Percentiles rank a stretch among this genome's conserved stretches.
Conservation (phyloP, 495 filamentous ascomycete species). For the Acidomyces sp. region DNA sequence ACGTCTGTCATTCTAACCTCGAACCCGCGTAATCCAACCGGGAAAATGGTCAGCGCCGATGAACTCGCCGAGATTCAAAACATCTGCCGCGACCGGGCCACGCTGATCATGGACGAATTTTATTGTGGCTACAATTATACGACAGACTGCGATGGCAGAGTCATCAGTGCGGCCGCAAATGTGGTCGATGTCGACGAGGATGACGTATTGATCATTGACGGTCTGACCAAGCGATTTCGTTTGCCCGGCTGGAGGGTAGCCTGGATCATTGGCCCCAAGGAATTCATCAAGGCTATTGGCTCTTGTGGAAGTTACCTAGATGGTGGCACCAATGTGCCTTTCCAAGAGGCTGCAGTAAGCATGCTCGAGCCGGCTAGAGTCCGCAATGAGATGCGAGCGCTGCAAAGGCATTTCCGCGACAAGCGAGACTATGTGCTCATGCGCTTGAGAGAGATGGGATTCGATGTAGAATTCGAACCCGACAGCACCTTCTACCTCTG, state of each 20-base stretch:
- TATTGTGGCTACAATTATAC: conserved; percentile 73
- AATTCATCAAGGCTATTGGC: conserved; percentile 88
- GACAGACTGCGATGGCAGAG: conserved; percentile 72
- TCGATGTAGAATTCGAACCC: conserved; percentile 55
- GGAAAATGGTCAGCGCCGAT: conserved; percentile 65
- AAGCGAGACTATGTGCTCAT: conserved; percentile 83
- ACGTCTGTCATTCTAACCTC: conserved; percentile 72
- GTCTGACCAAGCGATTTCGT: conserved; percentile 91
- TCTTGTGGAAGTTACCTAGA: conserved; percentile 93
- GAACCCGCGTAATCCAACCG: conserved; percentile 96
- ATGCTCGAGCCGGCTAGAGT: conserved; percentile 82
- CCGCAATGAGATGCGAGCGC: conserved; percentile 70
- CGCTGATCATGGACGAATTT: conserved; percentile 91
- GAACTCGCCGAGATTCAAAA: conserved; percentile 80
- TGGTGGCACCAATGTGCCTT: conserved; percentile 85
- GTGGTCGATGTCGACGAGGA: conserved; percentile 57
- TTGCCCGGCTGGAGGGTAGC: conserved; percentile 94
- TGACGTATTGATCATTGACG: conserved; percentile 86
- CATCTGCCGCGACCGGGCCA: conserved; percentile 78
- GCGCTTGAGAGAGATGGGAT: conserved; percentile 70
- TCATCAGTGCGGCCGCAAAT: conserved; percentile 76
- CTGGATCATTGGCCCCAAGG: conserved; percentile 91
- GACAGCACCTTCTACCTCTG: conserved; percentile 91
- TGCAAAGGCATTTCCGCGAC: conserved; percentile 74
- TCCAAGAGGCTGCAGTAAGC: conserved; percentile 83